Base-by-base conservation (phyloP, 1,139 yeast genomes). In the Meyerozyma carpophila region DNA sequence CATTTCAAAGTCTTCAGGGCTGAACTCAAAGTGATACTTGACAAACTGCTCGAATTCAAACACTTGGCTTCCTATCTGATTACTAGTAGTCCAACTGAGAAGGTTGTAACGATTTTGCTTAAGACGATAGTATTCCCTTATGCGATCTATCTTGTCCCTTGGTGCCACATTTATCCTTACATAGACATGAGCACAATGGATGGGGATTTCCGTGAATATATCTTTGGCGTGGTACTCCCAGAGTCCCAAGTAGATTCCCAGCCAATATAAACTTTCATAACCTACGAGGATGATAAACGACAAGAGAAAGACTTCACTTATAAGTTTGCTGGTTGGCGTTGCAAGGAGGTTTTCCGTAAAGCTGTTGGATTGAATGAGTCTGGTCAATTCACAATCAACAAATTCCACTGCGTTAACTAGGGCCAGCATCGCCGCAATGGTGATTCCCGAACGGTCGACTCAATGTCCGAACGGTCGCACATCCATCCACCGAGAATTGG, bases 141-240 rank as follows among this genome's bases (percentile, higher is more conserved):
- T 52, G 20, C 52, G 42, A 0, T 50, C 50, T 7, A 49, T 16
- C 31, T 55, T 48, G 3, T 58, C 55, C n/a, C 49, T 45, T 8
- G 63, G 46, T 1, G 72, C 58, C 2, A 73, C 53, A 44, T 79
- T 75, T 39, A 83, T 66, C 21, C 79, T 65, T 2, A 82, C 75
- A 50, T 80, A 79, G 1, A 84, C 70, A 59, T 84, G 89, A 1
- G 93, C 90, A 63, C 90, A 85, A 58, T 84, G 91, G 7, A 83
- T 80, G 0, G 93, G 93, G 32, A 81, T 76, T 43, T 84, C 87
- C 10, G 74, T 71, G 57, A 84, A 84, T 18, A 81, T 77, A 46
- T 82, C 86, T 52, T 79, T 76, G 8, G 83, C 85, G 45, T 84
- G 86, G 49, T 73, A 73, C 36, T 75, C 75, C 83, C 84, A 79